Conservation (phyloP, 2,329 filamentous ascomycete genomes). For the Fusarium sp. region DNA sequence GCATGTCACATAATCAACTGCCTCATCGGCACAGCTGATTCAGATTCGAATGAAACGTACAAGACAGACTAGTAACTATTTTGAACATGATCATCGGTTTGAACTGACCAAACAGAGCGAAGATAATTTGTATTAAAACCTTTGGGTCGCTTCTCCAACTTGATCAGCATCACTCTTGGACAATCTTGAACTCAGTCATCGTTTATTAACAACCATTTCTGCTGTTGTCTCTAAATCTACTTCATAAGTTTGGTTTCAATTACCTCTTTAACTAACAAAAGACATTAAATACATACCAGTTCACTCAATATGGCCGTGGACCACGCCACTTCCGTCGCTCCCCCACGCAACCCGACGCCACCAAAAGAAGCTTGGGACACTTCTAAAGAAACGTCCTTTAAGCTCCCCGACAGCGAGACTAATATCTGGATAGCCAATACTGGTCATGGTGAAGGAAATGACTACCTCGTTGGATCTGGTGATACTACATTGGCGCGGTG, state of each 20-base stretch:
- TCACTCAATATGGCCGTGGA: slow-evolving; percentile 7
- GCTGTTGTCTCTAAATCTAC: not conserved
- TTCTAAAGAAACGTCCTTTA: slow-evolving; percentile 12
- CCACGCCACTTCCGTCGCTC: not conserved
- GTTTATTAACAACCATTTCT: not conserved
- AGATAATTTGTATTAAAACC: slow-evolving; percentile 8
- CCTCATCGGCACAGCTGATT: not conserved
- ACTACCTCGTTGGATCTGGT: slow-evolving; percentile 20
- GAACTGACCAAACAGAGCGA: slow-evolving; percentile 1
- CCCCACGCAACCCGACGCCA: slow-evolving; percentile 29
- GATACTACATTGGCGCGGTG: slow-evolving; percentile 13
- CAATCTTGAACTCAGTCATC: not conserved
- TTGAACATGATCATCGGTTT: slow-evolving; percentile 5
- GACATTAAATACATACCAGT: not conserved
- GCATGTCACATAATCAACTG: not conserved
- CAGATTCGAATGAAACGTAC: slow-evolving; percentile 3
- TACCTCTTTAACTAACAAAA: not conserved
- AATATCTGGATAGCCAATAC: slow-evolving; percentile 24
- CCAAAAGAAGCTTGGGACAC: slow-evolving; percentile 21
- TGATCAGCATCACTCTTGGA: not conserved
- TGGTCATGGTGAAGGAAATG: slow-evolving; percentile 7
- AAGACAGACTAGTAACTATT: not conserved
- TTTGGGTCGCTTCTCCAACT: not conserved
- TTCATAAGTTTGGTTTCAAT: not conserved
- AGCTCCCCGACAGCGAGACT: slow-evolving; percentile 23